Base-by-base conservation (phyloP, 1,139 yeast species). In the Blastobotrys malaysiensis region DNA sequence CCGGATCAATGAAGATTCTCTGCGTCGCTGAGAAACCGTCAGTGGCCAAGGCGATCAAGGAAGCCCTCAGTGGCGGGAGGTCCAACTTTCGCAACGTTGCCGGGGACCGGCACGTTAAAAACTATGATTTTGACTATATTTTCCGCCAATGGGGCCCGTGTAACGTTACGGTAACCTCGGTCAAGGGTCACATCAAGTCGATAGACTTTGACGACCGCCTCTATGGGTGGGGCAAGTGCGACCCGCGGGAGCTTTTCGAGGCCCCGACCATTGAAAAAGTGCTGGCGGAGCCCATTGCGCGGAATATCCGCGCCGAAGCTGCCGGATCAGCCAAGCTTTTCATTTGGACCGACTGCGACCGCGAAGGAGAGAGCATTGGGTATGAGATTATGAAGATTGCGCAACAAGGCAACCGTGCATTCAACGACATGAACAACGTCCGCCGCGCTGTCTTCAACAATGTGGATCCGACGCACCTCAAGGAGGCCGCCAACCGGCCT, bases 331-430 rank as follows among this genome's bases (percentile, higher is more conserved):
- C 82, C 51, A 74, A 75, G 50, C 72, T 95, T 58, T 88, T 88
- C 86, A 89, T 95, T 9, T 95, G 99, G 99, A 95, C 99, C 1
- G 99, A 95, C 77, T 93, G 98, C 71, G 99, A 95, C 75, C 77
- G 99, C 46, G 99, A 95, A 67, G 99, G 99, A 1, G 99, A 95
- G 69, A 86, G 85, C 67, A 95, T 95, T 57, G 99, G 99, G 0
- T 83, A 80, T 75, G 98, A 93, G 66, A 81, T 95, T 21, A 64
- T 88, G 31, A 72, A 68, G 27, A 86, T 85, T 3, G 97, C 97
- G 0, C 68, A 70, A 49, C 73, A 74, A 59, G 78, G 78, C 0
- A 90, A 88, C 66, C 64, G 72, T 0, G 61, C 70, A 0, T 64
- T 88, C 26, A 72, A 68, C 2, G 66, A 80, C 18, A 74, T 72